phyloP scores from a whole-genome alignment of 768 basidiomycete genomes.

The Boletus rubroflammeus region DNA sequence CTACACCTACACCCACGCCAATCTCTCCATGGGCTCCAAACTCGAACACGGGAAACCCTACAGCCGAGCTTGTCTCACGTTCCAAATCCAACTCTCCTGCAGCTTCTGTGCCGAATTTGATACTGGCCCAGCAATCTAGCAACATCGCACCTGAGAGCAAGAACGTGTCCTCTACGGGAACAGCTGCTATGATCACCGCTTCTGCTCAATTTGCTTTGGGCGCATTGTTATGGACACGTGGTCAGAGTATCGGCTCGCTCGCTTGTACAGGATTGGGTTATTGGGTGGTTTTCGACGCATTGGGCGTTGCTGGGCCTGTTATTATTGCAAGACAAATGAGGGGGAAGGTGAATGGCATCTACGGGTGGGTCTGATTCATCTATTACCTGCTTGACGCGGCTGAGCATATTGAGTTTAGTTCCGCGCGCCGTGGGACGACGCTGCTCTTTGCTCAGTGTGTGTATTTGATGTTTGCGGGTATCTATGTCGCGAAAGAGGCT shows the following conservation, averaged over 20 bases:
- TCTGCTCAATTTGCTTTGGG: slow-evolving; percentile 60
- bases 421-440: slow-evolving; percentile 64
- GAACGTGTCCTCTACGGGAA: slow-evolving; percentile 22
- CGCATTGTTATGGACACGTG: slow-evolving; percentile 80
- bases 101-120: slow-evolving; percentile 10
- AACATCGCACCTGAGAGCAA: background rate
- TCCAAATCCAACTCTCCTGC: slow-evolving; percentile 26
- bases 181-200: slow-evolving; percentile 20
- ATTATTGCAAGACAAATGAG: slow-evolving; percentile 37
- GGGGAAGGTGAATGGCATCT: slow-evolving; percentile 37
- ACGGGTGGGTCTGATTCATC: slow-evolving; percentile 51
- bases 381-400: slow-evolving; percentile 13
- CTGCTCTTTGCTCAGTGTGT: slow-evolving; percentile 86
- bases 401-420: slow-evolving; percentile 36
- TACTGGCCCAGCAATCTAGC: background rate
- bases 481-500: slow-evolving; percentile 97
- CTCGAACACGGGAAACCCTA: slow-evolving; percentile 26
- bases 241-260: slow-evolving; percentile 85
- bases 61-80: slow-evolving; percentile 14
- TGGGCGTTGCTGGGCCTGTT: slow-evolving; percentile 59
- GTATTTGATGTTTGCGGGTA: slow-evolving; percentile 89
- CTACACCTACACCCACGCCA: slow-evolving; percentile 57
- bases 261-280: slow-evolving; percentile 91
- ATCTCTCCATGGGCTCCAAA: slow-evolving; percentile 67
- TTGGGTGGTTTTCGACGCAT: slow-evolving; percentile 92